A percentile compares a stretch with the other conserved stretches of the same genome.
phyloP scores from a whole-genome alignment of 192 early-diverging fungal genomes.

The Phycomyces nitens region DNA sequence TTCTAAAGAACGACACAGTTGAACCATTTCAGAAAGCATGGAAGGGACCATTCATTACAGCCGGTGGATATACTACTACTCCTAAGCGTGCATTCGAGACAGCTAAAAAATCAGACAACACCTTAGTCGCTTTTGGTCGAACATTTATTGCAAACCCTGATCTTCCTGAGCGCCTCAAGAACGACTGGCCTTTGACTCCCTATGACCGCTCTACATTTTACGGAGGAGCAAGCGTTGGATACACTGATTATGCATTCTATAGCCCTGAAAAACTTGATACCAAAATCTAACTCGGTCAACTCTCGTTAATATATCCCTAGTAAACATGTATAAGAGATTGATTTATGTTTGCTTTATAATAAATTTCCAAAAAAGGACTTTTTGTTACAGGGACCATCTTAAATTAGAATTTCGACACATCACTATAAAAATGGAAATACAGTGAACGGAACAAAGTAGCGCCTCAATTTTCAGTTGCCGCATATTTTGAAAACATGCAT shows the following conservation, averaged over 20 bases:
- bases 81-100: constrained; percentile 1
- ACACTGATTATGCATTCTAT: constrained; percentile 35
- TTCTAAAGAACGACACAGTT: constrained; percentile 3
- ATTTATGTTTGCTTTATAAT: too few relatives aligned
- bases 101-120: constrained; percentile 22
- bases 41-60: constrained; percentile 13
- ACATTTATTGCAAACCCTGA: constrained; percentile 39
- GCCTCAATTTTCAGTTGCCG: too few relatives aligned
- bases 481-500: too few relatives aligned
- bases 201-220: constrained; percentile 35
- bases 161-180: constrained; percentile 22
- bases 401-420: too few relatives aligned
- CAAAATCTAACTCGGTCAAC: too few relatives aligned
- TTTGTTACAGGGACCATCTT: too few relatives aligned
- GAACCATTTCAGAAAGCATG: constrained; percentile 9
- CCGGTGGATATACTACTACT: constrained; percentile 26
- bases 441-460: too few relatives aligned
- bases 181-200: constrained; percentile 21
- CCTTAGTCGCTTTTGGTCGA: constrained; percentile 30
- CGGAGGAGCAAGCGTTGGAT: constrained; percentile 12
- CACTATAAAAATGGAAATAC: too few relatives aligned
- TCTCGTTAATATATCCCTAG: too few relatives aligned
- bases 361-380: too few relatives aligned
- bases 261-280: too few relatives aligned
- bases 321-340: too few relatives aligned